A percentile compares a stretch with the other conserved stretches of the same genome.
phyloP scores from a whole-genome alignment of 805 yeast species.

The Candida sithepensis region DNA sequence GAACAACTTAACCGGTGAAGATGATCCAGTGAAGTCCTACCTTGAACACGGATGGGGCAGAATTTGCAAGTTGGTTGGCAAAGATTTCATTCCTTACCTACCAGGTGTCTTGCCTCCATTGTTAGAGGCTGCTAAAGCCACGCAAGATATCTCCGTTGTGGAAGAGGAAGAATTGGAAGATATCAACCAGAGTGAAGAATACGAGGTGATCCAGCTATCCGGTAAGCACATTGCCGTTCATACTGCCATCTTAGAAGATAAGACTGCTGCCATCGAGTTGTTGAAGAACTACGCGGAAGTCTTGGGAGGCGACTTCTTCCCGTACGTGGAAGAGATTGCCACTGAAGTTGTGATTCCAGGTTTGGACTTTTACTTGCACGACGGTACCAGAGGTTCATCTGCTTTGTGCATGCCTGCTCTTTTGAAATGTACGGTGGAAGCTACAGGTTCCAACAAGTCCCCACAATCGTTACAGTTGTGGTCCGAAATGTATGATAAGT shows the following conservation, averaged over 20 bases:
- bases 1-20: conserved; percentile 48
- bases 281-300: conserved; percentile 81
- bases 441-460: conserved; percentile 48
- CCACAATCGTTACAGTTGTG: conserved; percentile 65
- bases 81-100: conserved; percentile 79
- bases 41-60: conserved; percentile 96
- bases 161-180: conserved; percentile 88
- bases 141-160: conserved; percentile 82
- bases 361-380: conserved; percentile 85
- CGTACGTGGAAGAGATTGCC: conserved; percentile 76
- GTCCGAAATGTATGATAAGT: conserved; percentile 63
- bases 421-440: conserved; percentile 56
- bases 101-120: conserved; percentile 89
- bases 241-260: conserved; percentile 91
- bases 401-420: conserved; percentile 80
- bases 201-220: conserved; percentile 88
- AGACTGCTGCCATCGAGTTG: conserved; percentile 87
- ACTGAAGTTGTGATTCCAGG: conserved; percentile 83
- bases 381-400: conserved; percentile 90
- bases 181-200: conserved; percentile 79
- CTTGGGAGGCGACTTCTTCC: conserved; percentile 76
- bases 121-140: conserved; percentile 77
- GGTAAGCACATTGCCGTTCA: conserved; percentile 95
- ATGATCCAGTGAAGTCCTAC: conserved; percentile 84
- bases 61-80: conserved; percentile 80